These are phyloP conservation scores for Amylostereum chailletii DNA, from an alignment of 1,284 basidiomycete species.

Conservation along the genomic window DNA sequence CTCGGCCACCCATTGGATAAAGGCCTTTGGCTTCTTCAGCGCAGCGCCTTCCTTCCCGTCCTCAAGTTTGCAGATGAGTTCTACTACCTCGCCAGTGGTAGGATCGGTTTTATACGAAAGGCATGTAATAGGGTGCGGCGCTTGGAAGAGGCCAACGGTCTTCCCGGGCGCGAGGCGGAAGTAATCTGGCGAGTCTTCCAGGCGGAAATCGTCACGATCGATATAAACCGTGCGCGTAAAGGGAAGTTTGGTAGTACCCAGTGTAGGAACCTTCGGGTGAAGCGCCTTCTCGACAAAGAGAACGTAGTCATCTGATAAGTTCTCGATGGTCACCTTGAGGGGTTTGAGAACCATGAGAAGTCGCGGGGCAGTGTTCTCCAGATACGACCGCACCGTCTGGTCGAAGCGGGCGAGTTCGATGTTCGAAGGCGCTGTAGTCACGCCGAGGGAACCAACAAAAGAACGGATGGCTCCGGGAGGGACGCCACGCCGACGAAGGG, in stretches of 20 bases:
- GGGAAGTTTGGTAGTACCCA: constrained; percentile 79
- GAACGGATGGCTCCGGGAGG: constrained; percentile 92
- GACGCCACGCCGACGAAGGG: constrained; percentile 87
- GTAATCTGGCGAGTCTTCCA: constrained; percentile 90
- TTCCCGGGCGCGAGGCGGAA: constrained; percentile 97
- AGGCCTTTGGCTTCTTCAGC: constrained; percentile 85
- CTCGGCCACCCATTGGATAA: constrained; percentile 97
- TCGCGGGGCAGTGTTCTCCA: constrained; percentile 85
- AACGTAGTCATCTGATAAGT: constrained; percentile 82
- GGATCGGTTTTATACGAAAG: constrained; percentile 78
- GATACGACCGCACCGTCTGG: constrained; percentile 80
- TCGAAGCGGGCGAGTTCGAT: constrained; percentile 91
- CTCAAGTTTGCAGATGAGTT: constrained; percentile 78
- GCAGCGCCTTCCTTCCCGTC: constrained; percentile 38
- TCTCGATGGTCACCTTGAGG: constrained; percentile 87
- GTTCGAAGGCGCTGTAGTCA: constrained; percentile 80
- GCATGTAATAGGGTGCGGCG: constrained; percentile 93
- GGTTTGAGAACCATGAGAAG: constrained; percentile 92
- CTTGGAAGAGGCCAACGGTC: constrained; percentile 94
- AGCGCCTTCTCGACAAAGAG: constrained; percentile 85
- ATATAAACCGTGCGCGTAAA: constrained; percentile 92
- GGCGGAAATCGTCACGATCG: constrained; percentile 90
- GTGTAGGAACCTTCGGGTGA: constrained; percentile 89
- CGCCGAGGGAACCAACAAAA: constrained; percentile 90
- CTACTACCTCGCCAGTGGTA: constrained; percentile 61